Evolutionary conservation across 2,329 filamentous ascomycete species (phyloP).

Genomic region (Truncatella angustata): DNA sequence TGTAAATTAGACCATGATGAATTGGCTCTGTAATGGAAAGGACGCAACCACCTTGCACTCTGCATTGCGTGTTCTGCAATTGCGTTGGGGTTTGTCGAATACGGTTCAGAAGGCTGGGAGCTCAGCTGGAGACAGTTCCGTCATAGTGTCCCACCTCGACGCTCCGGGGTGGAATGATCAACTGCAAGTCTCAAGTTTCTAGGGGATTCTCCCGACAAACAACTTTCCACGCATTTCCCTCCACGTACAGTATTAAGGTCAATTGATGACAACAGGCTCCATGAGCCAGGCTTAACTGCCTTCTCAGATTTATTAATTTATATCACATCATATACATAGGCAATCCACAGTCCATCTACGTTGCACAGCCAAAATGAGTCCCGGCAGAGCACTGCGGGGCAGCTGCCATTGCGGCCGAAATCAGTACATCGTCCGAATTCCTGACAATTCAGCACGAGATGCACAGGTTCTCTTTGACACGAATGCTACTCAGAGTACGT

Average conservation of each 20-base stretch:
- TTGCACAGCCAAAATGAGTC: conserved; percentile 40
- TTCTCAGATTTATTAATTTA: neutral
- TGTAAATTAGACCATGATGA: too few species aligned
- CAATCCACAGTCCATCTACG: too few species aligned
- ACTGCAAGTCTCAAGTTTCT: conserved; percentile 4
- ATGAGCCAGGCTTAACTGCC: neutral
- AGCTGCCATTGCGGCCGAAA: conserved; percentile 86
- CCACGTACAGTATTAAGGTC: neutral
- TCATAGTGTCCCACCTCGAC: conserved; percentile 1
- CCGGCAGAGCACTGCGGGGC: conserved; percentile 61
- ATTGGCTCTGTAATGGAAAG: too few species aligned
- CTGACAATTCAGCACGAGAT: conserved; percentile 51
- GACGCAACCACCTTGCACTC: neutral
- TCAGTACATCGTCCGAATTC: conserved; percentile 72
- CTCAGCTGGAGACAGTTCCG: conserved; percentile 1
- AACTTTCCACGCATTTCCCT: neutral
- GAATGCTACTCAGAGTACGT: conserved; percentile 69
- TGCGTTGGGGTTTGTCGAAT: neutral
- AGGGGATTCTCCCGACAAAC: neutral
- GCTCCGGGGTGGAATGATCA: neutral
- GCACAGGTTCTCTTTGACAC: conserved; percentile 76
- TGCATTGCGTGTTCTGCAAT: neutral
- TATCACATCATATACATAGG: too few species aligned
- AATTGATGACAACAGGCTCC: neutral
- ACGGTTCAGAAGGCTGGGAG: neutral